Evolutionary conservation across 2,329 filamentous ascomycete genomes (phyloP), one percentile per base, ranked within the genome.

Genomic region (Curvularia sp.): DNA sequence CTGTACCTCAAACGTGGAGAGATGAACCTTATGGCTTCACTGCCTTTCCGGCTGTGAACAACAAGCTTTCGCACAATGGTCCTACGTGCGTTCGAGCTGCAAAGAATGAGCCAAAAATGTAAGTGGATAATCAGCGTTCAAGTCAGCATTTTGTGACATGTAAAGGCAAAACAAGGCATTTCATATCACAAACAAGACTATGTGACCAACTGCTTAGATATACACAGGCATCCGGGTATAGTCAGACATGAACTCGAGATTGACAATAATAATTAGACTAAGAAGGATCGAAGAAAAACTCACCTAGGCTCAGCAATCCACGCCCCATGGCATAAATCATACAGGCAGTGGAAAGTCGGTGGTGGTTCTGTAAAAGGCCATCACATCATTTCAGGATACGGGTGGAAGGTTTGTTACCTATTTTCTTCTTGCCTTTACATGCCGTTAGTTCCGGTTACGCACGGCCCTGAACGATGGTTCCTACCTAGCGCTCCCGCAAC

Each of bases 401-500:
- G n/a, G 18, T 2, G 10, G 15, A 23, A 19, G 27, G 27, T 46
- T 46, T 12, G 43, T 42, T 4, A 8, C n/a, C 43, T n/a, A 30
- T 46, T 3, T 25, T 30, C 25, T 12, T 46, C 18, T 46, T n/a
- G n/a, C n/a, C 23, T n/a, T 15, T 38, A 21, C 32, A 27, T 38
- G 23, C 13, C n/a, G 28, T 23, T 27, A 27, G 8, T 49, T 23
- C 18, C 19, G 28, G 8, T 28, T 34, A 49, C 34, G 47, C 47
- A 49, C 47, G 32, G 47, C 9, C 47, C 32, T 39, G 30, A 13
- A 39, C 8, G 5, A 25, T 15, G 15, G 42, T 13, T 9, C 23
- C 27, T 19, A 7, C 41, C 10, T 49, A 49, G 47, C 46, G 46
- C 13, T 39, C 47, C 47, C 47, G 47, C 15, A 38, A 18, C 47